Evolutionary conservation across 345 rosid species (phyloP).

Genomic region (Alliaria petiolata): DNA sequence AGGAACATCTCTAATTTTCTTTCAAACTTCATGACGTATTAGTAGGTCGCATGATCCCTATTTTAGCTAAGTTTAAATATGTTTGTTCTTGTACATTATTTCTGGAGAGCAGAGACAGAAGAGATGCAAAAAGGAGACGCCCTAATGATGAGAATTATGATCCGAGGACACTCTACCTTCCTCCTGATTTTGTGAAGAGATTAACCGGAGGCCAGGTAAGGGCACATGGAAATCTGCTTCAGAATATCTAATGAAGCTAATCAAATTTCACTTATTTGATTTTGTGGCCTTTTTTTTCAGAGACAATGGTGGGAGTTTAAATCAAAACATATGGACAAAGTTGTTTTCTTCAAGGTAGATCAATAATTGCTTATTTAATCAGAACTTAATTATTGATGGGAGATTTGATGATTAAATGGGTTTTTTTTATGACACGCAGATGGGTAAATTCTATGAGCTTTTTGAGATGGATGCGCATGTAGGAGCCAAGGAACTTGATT

Average conservation of each 20-base stretch:
- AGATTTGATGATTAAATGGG: not conserved
- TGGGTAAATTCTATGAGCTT: conserved; percentile 98
- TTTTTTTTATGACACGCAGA: conserved; percentile 43
- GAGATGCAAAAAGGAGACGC: conserved; percentile 64
- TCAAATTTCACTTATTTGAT: conserved; percentile 13
- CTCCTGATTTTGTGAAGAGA: conserved; percentile 72
- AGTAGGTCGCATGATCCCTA: not conserved
- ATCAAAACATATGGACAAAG: conserved; percentile 98
- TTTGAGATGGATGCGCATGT: conserved; percentile 99
- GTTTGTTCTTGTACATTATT: conserved; percentile 7
- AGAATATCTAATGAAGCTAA: conserved; percentile 15
- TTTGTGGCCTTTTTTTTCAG: conserved; percentile 38
- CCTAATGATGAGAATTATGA: conserved; percentile 80
- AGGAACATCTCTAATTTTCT: not conserved
- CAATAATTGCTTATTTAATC: not conserved
- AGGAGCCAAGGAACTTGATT: conserved; percentile 85
- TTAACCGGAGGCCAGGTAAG: conserved; percentile 88
- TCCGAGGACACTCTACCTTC: conserved; percentile 81
- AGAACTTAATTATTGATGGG: not conserved
- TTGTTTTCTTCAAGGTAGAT: conserved; percentile 88
- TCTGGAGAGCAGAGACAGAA: conserved; percentile 45
- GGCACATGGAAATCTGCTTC: conserved; percentile 7
- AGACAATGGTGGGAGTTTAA: conserved; percentile 99
- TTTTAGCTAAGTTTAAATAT: not conserved
- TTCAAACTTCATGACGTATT: not conserved